These are phyloP conservation scores for Trametopsis cervina DNA, from an alignment of 768 basidiomycete genomes.

Conservation along the genomic window DNA sequence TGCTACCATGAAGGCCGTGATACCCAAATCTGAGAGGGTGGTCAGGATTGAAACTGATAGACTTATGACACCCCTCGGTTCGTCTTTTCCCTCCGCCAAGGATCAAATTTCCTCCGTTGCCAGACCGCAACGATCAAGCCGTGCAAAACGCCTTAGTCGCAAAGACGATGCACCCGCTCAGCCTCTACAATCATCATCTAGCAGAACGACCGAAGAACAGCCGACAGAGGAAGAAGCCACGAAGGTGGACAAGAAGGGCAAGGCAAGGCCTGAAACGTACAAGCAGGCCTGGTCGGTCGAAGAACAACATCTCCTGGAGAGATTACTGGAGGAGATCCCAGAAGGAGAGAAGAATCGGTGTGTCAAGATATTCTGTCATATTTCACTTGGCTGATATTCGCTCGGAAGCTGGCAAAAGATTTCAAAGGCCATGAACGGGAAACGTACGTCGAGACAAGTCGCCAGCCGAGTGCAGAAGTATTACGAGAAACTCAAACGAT, in stretches of 20 bases:
- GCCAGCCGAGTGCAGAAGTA: slow-evolving; percentile 87
- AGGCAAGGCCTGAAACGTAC: slow-evolving; percentile 66
- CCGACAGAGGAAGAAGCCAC: background rate
- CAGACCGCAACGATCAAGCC: background rate
- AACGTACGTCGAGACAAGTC: slow-evolving; percentile 76
- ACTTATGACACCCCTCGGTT: slow-evolving; percentile 10
- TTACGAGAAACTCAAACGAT: slow-evolving; percentile 76
- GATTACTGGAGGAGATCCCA: slow-evolving; percentile 67
- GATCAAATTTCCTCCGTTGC: background rate
- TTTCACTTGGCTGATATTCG: slow-evolving; percentile 7
- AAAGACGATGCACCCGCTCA: background rate
- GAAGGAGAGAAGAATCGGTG: slow-evolving; percentile 72
- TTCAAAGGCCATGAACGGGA: slow-evolving; percentile 73
- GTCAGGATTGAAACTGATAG: slow-evolving; percentile 14
- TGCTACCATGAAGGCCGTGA: background rate
- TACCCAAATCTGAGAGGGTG: background rate
- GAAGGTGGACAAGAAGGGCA: slow-evolving; percentile 18
- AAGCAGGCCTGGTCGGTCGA: slow-evolving; percentile 73
- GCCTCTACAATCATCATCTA: background rate
- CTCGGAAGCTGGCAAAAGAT: slow-evolving; percentile 68
- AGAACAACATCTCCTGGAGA: slow-evolving; percentile 74
- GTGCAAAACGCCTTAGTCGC: slow-evolving; percentile 9
- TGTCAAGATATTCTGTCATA: slow-evolving; percentile 15
- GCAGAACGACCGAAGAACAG: background rate
- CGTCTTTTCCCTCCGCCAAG: background rate